phyloP scores from a whole-genome alignment of 2,329 filamentous ascomycete genomes.

The Fusarium luffae region DNA sequence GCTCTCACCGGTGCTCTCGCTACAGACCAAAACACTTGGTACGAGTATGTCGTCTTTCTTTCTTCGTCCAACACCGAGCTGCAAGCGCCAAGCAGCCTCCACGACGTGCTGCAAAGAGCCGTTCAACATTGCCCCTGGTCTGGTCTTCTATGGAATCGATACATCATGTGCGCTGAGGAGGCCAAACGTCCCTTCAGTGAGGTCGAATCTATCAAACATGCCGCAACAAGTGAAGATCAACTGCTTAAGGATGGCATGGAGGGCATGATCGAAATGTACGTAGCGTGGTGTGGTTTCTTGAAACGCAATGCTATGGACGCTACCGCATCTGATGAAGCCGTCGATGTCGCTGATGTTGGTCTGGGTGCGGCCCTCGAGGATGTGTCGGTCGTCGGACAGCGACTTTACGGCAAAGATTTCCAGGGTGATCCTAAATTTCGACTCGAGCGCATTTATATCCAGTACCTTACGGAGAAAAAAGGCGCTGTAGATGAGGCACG shows the following conservation, averaged over 20 bases:
- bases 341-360: slow-evolving; percentile 90
- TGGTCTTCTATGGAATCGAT: slow-evolving; percentile 88
- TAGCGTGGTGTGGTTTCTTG: slow-evolving; percentile 94
- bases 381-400: slow-evolving; percentile 80
- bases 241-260: slow-evolving; percentile 88
- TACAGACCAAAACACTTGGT: slow-evolving; percentile 80
- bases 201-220: slow-evolving; percentile 91
- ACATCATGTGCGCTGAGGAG: slow-evolving; percentile 85
- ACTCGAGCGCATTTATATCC: slow-evolving; percentile 90
- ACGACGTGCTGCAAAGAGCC: slow-evolving; percentile 81
- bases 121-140: slow-evolving; percentile 95
- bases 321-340: slow-evolving; percentile 80
- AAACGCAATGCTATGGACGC: slow-evolving; percentile 84
- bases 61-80: slow-evolving; percentile 57
- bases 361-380: slow-evolving; percentile 88
- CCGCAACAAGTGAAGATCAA: slow-evolving; percentile 85
- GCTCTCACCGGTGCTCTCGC: slow-evolving; percentile 77
- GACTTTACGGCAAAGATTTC: slow-evolving; percentile 78
- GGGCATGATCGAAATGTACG: slow-evolving; percentile 89
- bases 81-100: slow-evolving; percentile 57
- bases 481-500: slow-evolving; percentile 81
- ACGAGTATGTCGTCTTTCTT: slow-evolving; percentile 83
- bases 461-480: slow-evolving; percentile 88
- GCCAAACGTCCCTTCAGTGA: slow-evolving; percentile 79
- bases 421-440: slow-evolving; percentile 90